phyloP scores from a whole-genome alignment of 2,329 filamentous ascomycete genomes.

The Xylaria hypoxylon region DNA sequence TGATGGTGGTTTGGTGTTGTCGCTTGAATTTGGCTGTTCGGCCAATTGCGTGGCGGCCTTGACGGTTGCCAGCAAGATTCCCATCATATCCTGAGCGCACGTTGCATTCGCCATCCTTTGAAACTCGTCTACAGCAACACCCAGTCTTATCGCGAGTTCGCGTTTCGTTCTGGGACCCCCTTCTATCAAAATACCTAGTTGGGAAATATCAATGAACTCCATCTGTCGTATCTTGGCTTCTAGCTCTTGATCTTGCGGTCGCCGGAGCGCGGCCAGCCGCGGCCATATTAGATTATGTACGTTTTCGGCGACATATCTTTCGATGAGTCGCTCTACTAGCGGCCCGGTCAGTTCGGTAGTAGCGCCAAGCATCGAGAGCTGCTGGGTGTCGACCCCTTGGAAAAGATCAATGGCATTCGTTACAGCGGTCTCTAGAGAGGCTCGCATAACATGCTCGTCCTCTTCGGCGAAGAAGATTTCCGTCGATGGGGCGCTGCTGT shows the following conservation, averaged over 20 bases:
- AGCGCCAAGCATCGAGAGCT: conserved; percentile 88
- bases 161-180: conserved; percentile 82
- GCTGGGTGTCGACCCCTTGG: conserved; percentile 94
- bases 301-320: conserved; percentile 93
- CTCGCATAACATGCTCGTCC: conserved; percentile 90
- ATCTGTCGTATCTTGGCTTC: conserved; percentile 93
- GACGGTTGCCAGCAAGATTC: conserved; percentile 80
- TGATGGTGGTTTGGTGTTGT: conserved; percentile 52
- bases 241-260: conserved; percentile 85
- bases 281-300: conserved; percentile 92
- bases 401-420: conserved; percentile 95
- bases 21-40: conserved; percentile 57
- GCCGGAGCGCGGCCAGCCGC: conserved; percentile 79
- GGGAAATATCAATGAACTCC: conserved; percentile 92
- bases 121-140: conserved; percentile 86
- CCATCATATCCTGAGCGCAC: conserved; percentile 90
- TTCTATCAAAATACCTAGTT: conserved; percentile 89
- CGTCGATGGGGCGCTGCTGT: conserved; percentile 60
- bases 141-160: conserved; percentile 80
- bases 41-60: conserved; percentile 82
- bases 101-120: conserved; percentile 82
- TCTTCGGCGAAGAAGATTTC: conserved; percentile 83
- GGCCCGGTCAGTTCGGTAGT: conserved; percentile 95
- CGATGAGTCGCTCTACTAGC: conserved; percentile 91
- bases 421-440: conserved; percentile 89